A percentile compares a stretch with the other conserved stretches of the same genome.
phyloP scores from a whole-genome alignment of 179 eudicot genomes.

The Patellifolia procumbens region DNA sequence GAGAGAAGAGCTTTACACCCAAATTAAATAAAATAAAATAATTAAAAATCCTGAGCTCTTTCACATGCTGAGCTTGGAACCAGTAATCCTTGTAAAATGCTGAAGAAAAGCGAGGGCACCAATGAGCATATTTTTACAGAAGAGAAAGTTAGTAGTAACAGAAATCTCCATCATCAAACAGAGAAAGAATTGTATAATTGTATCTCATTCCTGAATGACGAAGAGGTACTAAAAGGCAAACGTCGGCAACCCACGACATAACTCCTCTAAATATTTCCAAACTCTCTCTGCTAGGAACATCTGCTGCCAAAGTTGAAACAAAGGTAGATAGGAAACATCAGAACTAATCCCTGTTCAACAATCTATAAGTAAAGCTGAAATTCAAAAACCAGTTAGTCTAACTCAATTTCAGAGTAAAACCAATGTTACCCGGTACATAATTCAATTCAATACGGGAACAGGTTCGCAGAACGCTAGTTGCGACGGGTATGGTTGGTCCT shows the following conservation, averaged over 20 bases:
- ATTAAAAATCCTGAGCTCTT: too few species aligned
- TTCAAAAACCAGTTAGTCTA: too few species aligned
- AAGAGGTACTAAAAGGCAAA: not conserved
- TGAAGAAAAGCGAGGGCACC: not conserved
- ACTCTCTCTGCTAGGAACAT: not conserved
- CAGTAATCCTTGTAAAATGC: not conserved
- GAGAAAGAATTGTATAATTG: not conserved
- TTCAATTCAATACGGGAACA: too few species aligned
- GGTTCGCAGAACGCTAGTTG: too few species aligned
- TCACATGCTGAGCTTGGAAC: not conserved
- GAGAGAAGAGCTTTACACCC: not conserved
- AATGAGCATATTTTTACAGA: not conserved
- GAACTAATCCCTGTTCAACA: not conserved
- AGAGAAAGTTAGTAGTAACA: not conserved
- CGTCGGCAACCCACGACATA: not conserved
- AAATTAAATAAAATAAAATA: not conserved
- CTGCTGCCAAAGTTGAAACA: not conserved
- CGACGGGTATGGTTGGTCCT: too few species aligned
- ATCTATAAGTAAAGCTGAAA: too few species aligned
- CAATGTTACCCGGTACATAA: too few species aligned
- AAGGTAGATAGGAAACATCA: not conserved
- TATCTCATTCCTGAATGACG: not conserved
- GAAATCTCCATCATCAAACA: not conserved
- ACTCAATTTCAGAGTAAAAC: not conserved
- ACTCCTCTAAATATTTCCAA: not conserved